Evolutionary conservation across 495 filamentous ascomycete genomes (phyloP), one percentile per base, ranked within the genome.

Genomic region (Neurospora hispaniola): DNA sequence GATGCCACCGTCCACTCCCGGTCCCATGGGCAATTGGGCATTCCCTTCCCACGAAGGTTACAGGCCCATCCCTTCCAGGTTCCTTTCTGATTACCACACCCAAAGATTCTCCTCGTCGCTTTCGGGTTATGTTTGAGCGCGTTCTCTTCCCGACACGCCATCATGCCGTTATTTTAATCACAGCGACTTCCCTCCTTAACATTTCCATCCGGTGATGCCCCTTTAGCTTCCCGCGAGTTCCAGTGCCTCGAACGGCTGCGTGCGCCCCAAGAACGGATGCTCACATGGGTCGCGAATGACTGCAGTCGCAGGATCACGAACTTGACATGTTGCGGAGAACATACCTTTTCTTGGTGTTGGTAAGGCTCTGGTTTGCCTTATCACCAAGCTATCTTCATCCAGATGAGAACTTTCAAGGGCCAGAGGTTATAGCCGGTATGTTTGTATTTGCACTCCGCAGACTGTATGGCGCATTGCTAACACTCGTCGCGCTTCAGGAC

Each of bases 371-470:
- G 86, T 96, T 98, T 77, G 94, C 96, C 62, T 85, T 97, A 42
- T 94, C 91, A 69, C 93, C 96, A 66, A 98, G 95, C 84, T 99
- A 99, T 81, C 88, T 99, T 41, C 96, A 99, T 81, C 96, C 96
- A 4, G 96, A 99, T 83, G 96, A 99, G 85, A 93, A 98, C 82
- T 99, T 99, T 79, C 96, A 99, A 79, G 96, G 96, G 23, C 96
- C 95, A 11, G 96, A 99, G 84, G 91, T 98, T 71, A 95, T 97
- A 77, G 94, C 94, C 73, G 94, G 95, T 97, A 90, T 79, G 92
- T 77, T 23, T 31, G 3, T 66, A 66, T 18, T 5, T 66, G 54
- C 27, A 35, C 14, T 14, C 54, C 12, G 54, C 54, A 35, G 54
- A 38, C 18, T 8, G 31, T 16, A 39, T 54, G 3, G 43, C 54